Base-by-base conservation (phyloP, 805 yeast genomes). In the Saturnispora halmiae region DNA sequence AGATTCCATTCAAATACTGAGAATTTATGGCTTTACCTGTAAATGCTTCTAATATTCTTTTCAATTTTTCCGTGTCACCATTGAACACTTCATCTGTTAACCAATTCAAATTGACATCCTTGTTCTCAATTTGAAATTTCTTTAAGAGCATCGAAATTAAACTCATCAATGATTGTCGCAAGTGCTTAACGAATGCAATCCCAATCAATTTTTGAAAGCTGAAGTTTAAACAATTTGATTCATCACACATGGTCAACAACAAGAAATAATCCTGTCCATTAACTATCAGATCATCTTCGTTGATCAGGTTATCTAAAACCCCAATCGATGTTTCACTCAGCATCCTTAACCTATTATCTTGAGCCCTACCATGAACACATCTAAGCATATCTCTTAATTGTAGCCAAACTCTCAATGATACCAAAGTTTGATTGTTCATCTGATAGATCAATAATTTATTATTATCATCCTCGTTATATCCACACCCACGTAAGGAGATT, bases 371-470 rank as follows among this genome's bases (percentile, higher is more conserved):
- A 16, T 43, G 30, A 16, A 44, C 28, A 3, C 48, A 40, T 28
- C 56, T 48, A 8, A 56, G 44, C 31, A 59, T 34, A 54, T 64
- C 65, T 38, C 61, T 50, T 14, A 60, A 48, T 33, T 60, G 65
- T 27, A 53, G 50, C 62, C 65, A 63, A 6, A 57, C 69, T 42
- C 92, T 61, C 42, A 86, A 57, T 13, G 79, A 69, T 1, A 82
- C 66, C 33, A 83, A 49, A 1, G 70, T 59, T 46, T 81, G 86
- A 49, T 76, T 72, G 0, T 85, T 72, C 3, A 85, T 48, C 42
- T 79, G 86, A 31, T 67, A 65, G 2, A 76, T 60, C 0, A 82
- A 53, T 10, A 76, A 47, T 0, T 70, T 69, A 1, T 47, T 22
- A 3, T 33, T 27, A 3, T 14, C 20, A 22, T 26, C 15, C 3